Conservation (phyloP, 352 stramenopile species). For the Phytopythium boreale region DNA sequence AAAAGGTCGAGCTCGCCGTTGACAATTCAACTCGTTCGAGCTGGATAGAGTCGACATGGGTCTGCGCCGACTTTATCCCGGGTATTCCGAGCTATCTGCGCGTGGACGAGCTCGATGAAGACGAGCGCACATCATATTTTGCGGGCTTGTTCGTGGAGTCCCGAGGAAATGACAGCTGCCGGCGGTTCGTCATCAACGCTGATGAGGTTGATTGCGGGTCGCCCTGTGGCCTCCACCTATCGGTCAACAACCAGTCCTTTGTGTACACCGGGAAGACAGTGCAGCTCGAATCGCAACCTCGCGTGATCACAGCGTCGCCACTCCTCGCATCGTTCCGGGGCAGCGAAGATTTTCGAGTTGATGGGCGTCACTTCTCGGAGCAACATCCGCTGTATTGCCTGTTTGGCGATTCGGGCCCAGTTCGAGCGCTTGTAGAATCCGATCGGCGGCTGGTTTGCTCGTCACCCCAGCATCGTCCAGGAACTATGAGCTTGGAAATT, state of each 20-base stretch:
- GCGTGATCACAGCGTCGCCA: constrained; percentile 15
- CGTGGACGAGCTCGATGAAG: neutral
- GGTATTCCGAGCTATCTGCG: neutral
- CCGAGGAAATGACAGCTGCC: neutral
- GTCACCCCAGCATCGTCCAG: constrained; percentile 18
- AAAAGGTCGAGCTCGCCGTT: constrained; percentile 6
- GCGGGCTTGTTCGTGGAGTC: neutral
- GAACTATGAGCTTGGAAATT: constrained; percentile 22
- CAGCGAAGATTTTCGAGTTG: constrained; percentile 24
- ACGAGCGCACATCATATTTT: neutral
- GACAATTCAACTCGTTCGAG: neutral
- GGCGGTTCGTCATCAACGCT: neutral
- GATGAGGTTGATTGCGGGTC: constrained; percentile 9
- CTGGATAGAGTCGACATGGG: constrained; percentile 1
- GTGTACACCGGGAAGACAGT: constrained; percentile 19
- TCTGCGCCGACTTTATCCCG: constrained; percentile 1
- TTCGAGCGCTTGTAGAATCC: constrained; percentile 7
- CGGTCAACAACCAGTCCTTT: constrained; percentile 44
- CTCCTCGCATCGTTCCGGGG: constrained; percentile 27
- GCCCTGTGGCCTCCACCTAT: constrained; percentile 31
- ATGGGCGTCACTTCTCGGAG: constrained; percentile 16
- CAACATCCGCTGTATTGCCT: constrained; percentile 20
- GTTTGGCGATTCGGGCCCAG: constrained; percentile 18
- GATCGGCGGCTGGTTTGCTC: constrained; percentile 19
- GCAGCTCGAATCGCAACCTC: constrained; percentile 8